Percentiles rank a stretch among this genome's conserved stretches.
phyloP scores from a whole-genome alignment of 805 yeast genomes.

The Crinitomyces ghanaensis region DNA sequence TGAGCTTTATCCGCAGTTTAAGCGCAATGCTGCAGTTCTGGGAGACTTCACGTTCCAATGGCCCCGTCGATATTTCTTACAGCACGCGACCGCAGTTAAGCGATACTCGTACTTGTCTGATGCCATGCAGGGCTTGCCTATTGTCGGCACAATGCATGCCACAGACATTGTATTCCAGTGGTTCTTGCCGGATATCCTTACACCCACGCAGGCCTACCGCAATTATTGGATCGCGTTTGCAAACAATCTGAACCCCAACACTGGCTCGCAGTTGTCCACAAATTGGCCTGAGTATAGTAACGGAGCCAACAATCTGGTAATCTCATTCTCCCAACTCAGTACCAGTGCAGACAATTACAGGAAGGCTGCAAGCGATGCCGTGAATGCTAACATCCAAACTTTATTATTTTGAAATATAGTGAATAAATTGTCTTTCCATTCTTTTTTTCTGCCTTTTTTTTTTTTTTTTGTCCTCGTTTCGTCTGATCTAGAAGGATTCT shows the following conservation, averaged over 20 bases:
- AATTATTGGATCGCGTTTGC: slow-evolving; percentile 11
- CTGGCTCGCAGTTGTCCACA: not conserved
- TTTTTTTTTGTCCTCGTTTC: no score
- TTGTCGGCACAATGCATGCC: slow-evolving; percentile 11
- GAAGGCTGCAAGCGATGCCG: no score
- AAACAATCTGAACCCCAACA: slow-evolving; percentile 10
- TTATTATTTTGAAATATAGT: no score
- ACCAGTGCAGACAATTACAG: no score
- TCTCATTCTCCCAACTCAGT: no score
- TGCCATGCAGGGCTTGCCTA: slow-evolving; percentile 4
- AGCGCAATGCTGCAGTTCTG: slow-evolving; percentile 11
- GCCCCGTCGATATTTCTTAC: slow-evolving; percentile 10
- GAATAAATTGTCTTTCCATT: no score
- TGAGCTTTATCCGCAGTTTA: slow-evolving; percentile 9
- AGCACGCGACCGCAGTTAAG: slow-evolving; percentile 5
- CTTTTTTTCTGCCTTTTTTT: no score
- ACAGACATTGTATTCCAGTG: slow-evolving; percentile 5
- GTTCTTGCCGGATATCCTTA: not conserved
- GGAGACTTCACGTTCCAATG: slow-evolving; percentile 12
- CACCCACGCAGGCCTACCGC: slow-evolving; percentile 7
- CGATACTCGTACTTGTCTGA: slow-evolving; percentile 6
- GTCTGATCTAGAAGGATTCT: no score
- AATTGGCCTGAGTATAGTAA: slow-evolving; percentile 10
- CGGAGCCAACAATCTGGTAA: no score
- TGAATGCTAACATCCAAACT: no score